Evolutionary conservation across 345 rosid species (phyloP).

Genomic region (Populus davidiana): DNA sequence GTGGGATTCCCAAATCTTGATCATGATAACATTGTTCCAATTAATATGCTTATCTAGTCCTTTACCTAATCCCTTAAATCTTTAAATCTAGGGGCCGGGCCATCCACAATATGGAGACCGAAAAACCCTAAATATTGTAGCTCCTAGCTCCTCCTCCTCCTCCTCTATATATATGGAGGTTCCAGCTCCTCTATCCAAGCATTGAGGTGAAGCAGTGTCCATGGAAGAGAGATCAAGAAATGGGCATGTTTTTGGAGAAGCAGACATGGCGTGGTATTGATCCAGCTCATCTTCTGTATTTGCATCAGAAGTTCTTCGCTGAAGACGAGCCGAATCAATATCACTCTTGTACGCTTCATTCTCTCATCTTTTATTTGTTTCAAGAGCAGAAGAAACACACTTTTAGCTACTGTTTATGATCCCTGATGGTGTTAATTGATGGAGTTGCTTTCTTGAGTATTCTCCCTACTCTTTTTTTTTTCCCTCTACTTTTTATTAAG

Average conservation of each 20-base stretch:
- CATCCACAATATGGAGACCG: not conserved
- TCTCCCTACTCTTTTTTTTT: not conserved
- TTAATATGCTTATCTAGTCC: not conserved
- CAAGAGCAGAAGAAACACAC: not conserved
- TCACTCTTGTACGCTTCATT: constrained; percentile 42
- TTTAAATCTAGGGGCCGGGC: not conserved
- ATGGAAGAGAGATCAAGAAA: not conserved
- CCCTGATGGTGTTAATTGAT: too few species aligned
- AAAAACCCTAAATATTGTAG: not conserved
- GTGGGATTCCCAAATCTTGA: not conserved
- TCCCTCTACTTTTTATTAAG: not conserved
- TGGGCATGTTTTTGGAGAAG: constrained; percentile 11
- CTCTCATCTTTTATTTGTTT: not conserved
- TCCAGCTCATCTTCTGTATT: constrained; percentile 33
- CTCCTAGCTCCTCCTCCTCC: not conserved
- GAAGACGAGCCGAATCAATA: constrained; percentile 47
- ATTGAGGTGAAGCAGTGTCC: not conserved
- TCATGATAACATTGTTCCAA: not conserved
- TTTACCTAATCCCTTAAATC: not conserved
- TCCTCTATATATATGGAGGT: not conserved
- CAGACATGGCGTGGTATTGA: constrained; percentile 41
- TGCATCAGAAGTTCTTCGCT: not conserved
- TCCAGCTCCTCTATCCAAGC: not conserved
- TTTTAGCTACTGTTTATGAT: too few species aligned
- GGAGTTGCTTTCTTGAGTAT: too few species aligned